phyloP scores from a whole-genome alignment of 768 basidiomycete genomes.

The Russula vinacea region DNA sequence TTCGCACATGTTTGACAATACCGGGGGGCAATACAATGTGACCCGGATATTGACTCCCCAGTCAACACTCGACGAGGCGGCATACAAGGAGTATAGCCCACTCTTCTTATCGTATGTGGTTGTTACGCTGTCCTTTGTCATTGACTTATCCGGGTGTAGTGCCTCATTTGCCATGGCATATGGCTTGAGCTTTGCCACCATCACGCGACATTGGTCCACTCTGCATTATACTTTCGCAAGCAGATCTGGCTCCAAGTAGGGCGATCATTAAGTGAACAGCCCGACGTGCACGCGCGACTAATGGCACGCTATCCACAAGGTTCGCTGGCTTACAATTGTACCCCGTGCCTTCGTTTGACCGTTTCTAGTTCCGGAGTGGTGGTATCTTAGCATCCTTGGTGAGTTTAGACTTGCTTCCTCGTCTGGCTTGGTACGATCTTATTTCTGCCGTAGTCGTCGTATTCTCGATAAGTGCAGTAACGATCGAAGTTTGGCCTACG shows the following conservation, averaged over 20 bases:
- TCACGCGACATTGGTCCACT: constrained; percentile 48
- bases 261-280: constrained; percentile 45
- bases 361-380: constrained; percentile 49
- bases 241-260: constrained; percentile 45
- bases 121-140: constrained; percentile 54
- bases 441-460: constrained; percentile 49
- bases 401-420: constrained; percentile 12
- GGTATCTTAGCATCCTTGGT: constrained; percentile 46
- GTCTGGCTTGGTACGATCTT: constrained; percentile 7
- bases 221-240: constrained; percentile 46
- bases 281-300: constrained; percentile 50
- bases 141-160: background rate
- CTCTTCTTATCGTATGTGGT: constrained; percentile 49
- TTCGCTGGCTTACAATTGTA: background rate
- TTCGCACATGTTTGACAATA: constrained; percentile 44
- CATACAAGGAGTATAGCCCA: constrained; percentile 45
- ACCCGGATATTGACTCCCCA: constrained; percentile 40
- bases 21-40: constrained; percentile 43
- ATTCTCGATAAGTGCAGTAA: constrained; percentile 58
- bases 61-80: constrained; percentile 37
- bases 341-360: background rate
- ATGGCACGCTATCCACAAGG: constrained; percentile 51
- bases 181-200: constrained; percentile 60
- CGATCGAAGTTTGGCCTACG: constrained; percentile 63
- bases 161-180: constrained; percentile 75